Conservation (phyloP, 352 stramenopile species). For the Pythium brachiatum region DNA sequence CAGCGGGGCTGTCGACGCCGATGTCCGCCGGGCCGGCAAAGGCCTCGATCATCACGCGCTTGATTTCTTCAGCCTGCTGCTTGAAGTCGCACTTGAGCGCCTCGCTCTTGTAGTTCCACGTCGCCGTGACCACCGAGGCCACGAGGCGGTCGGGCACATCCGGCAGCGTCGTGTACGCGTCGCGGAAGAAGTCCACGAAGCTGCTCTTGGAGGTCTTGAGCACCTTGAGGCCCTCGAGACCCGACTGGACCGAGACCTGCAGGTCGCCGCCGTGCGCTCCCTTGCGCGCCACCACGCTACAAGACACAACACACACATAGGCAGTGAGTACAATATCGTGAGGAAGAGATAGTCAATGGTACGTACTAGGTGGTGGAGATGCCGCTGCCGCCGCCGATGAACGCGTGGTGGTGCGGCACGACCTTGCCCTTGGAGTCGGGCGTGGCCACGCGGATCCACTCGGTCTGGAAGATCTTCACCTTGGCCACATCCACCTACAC, state of each 20-base stretch:
- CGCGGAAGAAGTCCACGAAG: constrained; percentile 85
- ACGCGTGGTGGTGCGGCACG: constrained; percentile 71
- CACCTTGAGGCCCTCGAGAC: constrained; percentile 67
- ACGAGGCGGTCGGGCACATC: constrained; percentile 78
- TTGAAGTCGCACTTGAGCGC: constrained; percentile 38
- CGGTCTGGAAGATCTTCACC: constrained; percentile 73
- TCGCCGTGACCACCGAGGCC: constrained; percentile 66
- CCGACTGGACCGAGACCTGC: constrained; percentile 50
- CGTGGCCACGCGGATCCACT: constrained; percentile 61
- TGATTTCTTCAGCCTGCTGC: constrained; percentile 47
- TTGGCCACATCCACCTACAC: constrained; percentile 64
- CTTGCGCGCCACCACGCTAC: constrained; percentile 56
- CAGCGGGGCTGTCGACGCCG: constrained; percentile 67
- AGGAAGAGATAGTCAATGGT: neutral
- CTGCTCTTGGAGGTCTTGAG: constrained; percentile 90
- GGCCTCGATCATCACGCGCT: constrained; percentile 67
- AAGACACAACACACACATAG: constrained; percentile 1
- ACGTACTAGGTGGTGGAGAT: constrained; percentile 63
- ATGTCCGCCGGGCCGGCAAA: constrained; percentile 79
- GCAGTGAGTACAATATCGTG: neutral
- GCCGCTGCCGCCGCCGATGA: constrained; percentile 56
- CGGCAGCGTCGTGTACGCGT: constrained; percentile 75
- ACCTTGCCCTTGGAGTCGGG: constrained; percentile 53
- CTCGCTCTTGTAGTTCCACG: constrained; percentile 68
- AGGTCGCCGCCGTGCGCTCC: constrained; percentile 28